Evolutionary conservation across 805 yeast genomes (phyloP), one percentile per base, ranked within the genome.

Genomic region (Yamadazyma nakazawae): DNA sequence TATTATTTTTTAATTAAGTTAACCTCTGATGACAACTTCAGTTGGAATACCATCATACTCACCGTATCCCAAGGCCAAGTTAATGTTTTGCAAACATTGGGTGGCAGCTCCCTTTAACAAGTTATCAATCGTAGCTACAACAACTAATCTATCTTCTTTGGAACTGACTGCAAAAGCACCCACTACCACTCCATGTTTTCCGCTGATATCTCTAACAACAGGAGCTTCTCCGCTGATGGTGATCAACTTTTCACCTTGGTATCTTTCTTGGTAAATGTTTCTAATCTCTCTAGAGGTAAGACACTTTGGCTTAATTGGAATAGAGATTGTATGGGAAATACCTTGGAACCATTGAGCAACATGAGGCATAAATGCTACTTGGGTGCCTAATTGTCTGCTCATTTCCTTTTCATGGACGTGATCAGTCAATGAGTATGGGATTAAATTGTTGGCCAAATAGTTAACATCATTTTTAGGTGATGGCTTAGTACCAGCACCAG

Each of bases 341-440:
- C 99, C 99, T 71, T 95, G 98, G 82, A 94, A 94, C 99, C 99
- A 94, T 65, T 86, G 95, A 2, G 97, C 99, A 50, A 94, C 99
- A 61, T 94, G 99, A 17, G 99, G 99, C 54, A 87, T 81, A 66
- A 94, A 94, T 3, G 96, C 92, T 42, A 94, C 89, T 30, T 81
- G 79, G 37, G 72, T 68, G 2, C 95, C 96, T 50, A 94, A 74
- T 55, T 85, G 91, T 13, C 76, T 61, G 36, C 96, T 87, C 51
- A 95, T 85, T 70, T 94, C 99, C 52, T 84, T 81, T 75, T 94
- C 99, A 65, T 94, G 99, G 49, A 94, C 85, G 67, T 94, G 99
- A 65, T 92, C 97, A 11, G 99, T 94, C 59, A 94, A 76, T 5
- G 97, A 83, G 72, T 94, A 94, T 48, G 99, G 98, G 60, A 94